A percentile compares a stretch with the other conserved stretches of the same genome.
These are phyloP conservation scores for Ceriops tagal DNA, from an alignment of 345 rosid genomes.

Conservation along the genomic window DNA sequence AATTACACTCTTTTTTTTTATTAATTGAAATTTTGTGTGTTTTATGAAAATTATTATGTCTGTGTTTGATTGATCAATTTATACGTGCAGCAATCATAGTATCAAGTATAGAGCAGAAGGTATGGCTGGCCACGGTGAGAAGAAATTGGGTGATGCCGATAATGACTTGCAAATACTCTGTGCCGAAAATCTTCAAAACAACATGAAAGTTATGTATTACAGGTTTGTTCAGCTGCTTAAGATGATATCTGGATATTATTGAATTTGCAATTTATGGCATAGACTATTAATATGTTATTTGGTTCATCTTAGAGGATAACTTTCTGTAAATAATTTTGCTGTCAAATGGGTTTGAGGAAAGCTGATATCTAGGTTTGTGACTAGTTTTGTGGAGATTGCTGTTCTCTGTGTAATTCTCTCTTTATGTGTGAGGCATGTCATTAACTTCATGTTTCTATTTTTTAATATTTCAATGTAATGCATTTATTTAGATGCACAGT, in stretches of 20 bases:
- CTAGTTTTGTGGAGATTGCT: too few relatives aligned
- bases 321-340: background rate
- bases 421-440: too few relatives aligned
- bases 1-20: too few relatives aligned
- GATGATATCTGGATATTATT: background rate
- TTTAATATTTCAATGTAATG: too few relatives aligned
- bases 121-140: constrained; percentile 56
- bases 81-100: background rate
- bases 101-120: constrained; percentile 1
- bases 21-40: background rate
- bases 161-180: constrained; percentile 62
- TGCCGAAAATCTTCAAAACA: constrained; percentile 81
- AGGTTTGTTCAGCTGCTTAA: constrained; percentile 41
- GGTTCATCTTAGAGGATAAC: background rate
- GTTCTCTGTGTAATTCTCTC: too few relatives aligned
- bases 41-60: background rate
- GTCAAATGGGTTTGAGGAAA: too few relatives aligned
- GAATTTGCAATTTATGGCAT: too few relatives aligned
- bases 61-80: background rate
- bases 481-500: too few relatives aligned
- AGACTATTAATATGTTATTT: background rate
- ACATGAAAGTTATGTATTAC: constrained; percentile 88
- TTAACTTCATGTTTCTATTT: too few relatives aligned
- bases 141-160: constrained; percentile 52
- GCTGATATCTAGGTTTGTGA: too few relatives aligned